Percentiles rank a stretch among this genome's conserved stretches.
phyloP scores from a whole-genome alignment of 1,284 basidiomycete genomes.

The Peniophora sp. region DNA sequence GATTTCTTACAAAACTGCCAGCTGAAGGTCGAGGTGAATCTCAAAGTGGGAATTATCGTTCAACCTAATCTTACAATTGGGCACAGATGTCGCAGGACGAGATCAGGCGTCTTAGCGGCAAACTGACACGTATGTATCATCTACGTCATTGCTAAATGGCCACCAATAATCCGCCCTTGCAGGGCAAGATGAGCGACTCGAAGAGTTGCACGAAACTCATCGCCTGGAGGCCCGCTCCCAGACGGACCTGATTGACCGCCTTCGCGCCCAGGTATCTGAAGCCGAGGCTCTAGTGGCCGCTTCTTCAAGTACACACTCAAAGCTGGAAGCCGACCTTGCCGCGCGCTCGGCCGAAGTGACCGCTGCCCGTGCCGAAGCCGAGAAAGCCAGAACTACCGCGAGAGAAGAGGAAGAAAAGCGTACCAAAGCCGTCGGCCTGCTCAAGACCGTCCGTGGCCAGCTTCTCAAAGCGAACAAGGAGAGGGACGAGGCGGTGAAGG shows the following conservation, averaged over 20 bases:
- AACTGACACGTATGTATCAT: slow-evolving; percentile 55
- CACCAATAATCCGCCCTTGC: not conserved
- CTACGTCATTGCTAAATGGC: not conserved
- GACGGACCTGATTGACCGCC: slow-evolving; percentile 60
- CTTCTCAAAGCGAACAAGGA: slow-evolving; percentile 90
- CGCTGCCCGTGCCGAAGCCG: slow-evolving; percentile 51
- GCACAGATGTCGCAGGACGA: slow-evolving; percentile 65
- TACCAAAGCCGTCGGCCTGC: slow-evolving; percentile 80
- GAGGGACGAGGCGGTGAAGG: slow-evolving; percentile 67
- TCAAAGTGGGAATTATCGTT: no score
- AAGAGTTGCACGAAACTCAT: slow-evolving; percentile 80
- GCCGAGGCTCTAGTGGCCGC: slow-evolving; percentile 60
- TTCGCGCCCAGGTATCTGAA: slow-evolving; percentile 63
- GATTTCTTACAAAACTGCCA: slow-evolving; percentile 66
- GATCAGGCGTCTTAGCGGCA: slow-evolving; percentile 62
- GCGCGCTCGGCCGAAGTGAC: slow-evolving; percentile 48
- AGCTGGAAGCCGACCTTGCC: slow-evolving; percentile 37
- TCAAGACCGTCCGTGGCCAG: slow-evolving; percentile 91
- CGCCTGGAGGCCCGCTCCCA: slow-evolving; percentile 71
- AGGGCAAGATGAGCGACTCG: slow-evolving; percentile 81
- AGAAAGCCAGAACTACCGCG: slow-evolving; percentile 50
- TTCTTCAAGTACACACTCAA: slow-evolving; percentile 37
- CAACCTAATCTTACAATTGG: not conserved
- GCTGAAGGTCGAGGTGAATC: slow-evolving; percentile 58
- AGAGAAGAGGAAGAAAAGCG: slow-evolving; percentile 96